Base-by-base conservation (phyloP, 805 yeast genomes). In the Yarrowia phangngaensis region DNA sequence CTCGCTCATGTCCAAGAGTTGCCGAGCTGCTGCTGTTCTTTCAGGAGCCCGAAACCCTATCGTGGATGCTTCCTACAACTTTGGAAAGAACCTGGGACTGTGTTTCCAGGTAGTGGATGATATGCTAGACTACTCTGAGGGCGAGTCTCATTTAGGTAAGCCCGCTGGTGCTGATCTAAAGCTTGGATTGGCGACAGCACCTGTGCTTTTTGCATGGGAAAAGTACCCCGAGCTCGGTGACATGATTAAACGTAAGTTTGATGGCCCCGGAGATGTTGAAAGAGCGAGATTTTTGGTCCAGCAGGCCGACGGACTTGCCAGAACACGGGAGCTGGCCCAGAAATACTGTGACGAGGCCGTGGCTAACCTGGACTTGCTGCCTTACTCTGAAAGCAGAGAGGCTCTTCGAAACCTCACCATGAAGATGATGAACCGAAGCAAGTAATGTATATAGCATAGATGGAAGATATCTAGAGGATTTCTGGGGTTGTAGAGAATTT, bases 61-160 rank as follows among this genome's bases (percentile, higher is more conserved):
- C n/a, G 79, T 89, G 47, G 96, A 92, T 52, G 75, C 81, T 52
- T 82, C 94, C 58, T 92, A 90, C 65, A 81, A 84, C 57, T 92
- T 84, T 64, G 98, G 98, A 40, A 76, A 95, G 56, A 88, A 89
- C 64, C 70, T 92, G 50, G 98, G 98, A 0, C 74, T 92, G 29
- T 92, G 97, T 62, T 92, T 92, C 75, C 98, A 90, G 68, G 75
- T 92, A 52, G 94, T 92, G 14, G 98, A 92, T 67, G 98, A 92
- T 65, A 80, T 90, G 81, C 74, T 92, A 55, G 98, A 92, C 67
- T 92, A 86, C 64, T 87, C 97, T 0, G 80, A 87, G n/a, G 79
- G 89, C 22, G 85, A 86, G 14, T 78, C 77, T 31, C 79, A 84
- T 45, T 69, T 92, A 51, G 98, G 98, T 27, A 92, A 92, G 65